phyloP scores from a whole-genome alignment of 345 rosid species.

The Murraya koenigii region DNA sequence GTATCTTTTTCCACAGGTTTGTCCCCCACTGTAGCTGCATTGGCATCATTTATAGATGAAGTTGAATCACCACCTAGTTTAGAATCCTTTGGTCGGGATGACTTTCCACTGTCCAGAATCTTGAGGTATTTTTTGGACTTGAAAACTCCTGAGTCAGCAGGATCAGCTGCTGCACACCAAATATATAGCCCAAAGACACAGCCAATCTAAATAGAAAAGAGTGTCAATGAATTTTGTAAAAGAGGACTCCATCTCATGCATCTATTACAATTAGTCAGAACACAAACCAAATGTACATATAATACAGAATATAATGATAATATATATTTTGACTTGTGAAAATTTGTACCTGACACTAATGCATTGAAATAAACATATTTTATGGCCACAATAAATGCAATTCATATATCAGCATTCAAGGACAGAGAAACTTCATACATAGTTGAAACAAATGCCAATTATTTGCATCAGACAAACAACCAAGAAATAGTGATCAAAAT shows the following conservation, averaged over 20 bases:
- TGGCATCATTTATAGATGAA: constrained; percentile 47
- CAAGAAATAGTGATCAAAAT: background rate
- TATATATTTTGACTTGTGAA: background rate
- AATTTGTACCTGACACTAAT: background rate
- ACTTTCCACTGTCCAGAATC: constrained; percentile 49
- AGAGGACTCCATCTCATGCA: background rate
- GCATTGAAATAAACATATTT: background rate
- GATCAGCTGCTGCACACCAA: constrained; percentile 93
- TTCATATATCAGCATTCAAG: background rate
- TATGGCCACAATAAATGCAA: background rate
- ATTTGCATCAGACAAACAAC: background rate
- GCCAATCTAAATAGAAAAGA: constrained; percentile 44
- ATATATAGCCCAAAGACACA: constrained; percentile 74
- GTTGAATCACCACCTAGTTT: constrained; percentile 67
- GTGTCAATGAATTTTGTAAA: constrained; percentile 3
- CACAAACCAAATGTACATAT: background rate
- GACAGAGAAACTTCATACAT: background rate
- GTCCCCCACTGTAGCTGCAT: constrained; percentile 42
- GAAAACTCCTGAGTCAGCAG: constrained; percentile 79
- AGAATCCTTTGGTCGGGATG: constrained; percentile 38
- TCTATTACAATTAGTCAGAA: background rate
- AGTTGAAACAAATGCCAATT: background rate
- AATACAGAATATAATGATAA: background rate
- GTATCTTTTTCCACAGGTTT: constrained; percentile 48
- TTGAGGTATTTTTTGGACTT: constrained; percentile 76